Evolutionary conservation across 2,329 filamentous ascomycete genomes (phyloP).

Genomic region (Phialocephala sp.): DNA sequence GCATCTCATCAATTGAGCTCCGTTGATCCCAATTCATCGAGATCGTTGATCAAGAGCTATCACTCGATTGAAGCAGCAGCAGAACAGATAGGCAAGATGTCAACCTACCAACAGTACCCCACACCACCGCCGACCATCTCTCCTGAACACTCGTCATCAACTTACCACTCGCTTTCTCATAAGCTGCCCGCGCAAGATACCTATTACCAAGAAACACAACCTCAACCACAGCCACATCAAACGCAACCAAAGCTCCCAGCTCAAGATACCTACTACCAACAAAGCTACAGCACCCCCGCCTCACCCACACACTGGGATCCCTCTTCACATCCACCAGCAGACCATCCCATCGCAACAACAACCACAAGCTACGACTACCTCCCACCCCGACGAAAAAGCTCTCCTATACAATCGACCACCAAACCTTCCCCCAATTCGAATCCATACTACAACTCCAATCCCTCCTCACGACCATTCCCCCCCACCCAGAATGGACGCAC

Average conservation of each 20-base stretch:
- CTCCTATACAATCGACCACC: slow-evolving; percentile 11
- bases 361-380: slow-evolving; percentile 13
- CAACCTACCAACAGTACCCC: slow-evolving; percentile 3
- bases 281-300: slow-evolving; percentile 18
- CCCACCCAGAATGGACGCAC: slow-evolving; percentile 5
- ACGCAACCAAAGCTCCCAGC: slow-evolving; percentile 2
- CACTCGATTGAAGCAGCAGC: not conserved
- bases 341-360: slow-evolving; percentile 2
- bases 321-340: slow-evolving; percentile 13
- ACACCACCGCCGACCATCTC: slow-evolving; percentile 1
- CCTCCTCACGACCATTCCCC: not conserved
- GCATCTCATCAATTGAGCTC: not conserved
- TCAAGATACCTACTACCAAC: slow-evolving; percentile 29
- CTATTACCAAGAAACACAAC: not conserved
- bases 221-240: not conserved
- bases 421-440: slow-evolving; percentile 1
- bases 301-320: slow-evolving; percentile 23
- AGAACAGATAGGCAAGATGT: slow-evolving; percentile 1
- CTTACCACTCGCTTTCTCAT: not conserved
- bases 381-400: slow-evolving; percentile 17
- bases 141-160: slow-evolving; percentile 8
- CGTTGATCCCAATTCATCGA: not conserved
- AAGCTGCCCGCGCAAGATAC: slow-evolving; percentile 5
- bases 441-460: slow-evolving; percentile 9
- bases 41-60: not conserved